Evolutionary conservation across 768 basidiomycete species (phyloP).

Genomic region (Gymnopilus junonius): DNA sequence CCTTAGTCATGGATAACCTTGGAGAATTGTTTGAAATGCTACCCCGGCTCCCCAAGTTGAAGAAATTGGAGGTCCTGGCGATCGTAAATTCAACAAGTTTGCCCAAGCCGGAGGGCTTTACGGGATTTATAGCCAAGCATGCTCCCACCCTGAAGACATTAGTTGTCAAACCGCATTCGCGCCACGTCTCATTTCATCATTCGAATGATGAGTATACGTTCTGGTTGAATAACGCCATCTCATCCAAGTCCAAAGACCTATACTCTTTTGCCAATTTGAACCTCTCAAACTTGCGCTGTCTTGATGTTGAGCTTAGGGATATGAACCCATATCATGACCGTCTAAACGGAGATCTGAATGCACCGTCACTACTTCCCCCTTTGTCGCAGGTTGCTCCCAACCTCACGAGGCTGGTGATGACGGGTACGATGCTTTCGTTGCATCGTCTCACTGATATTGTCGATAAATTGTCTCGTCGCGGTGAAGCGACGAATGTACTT

Average conservation of each 20-base stretch:
- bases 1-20: slow-evolving; percentile 8
- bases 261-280: slow-evolving; percentile 11
- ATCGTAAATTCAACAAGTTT: slow-evolving; percentile 11
- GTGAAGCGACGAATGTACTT: neutral
- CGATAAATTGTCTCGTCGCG: neutral
- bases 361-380: slow-evolving; percentile 10
- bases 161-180: slow-evolving; percentile 12
- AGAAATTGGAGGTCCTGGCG: slow-evolving; percentile 11
- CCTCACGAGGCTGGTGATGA: slow-evolving; percentile 12
- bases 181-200: slow-evolving; percentile 4
- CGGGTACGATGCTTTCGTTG: neutral
- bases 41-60: slow-evolving; percentile 17
- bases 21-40: slow-evolving; percentile 10
- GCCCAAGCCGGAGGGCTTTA: slow-evolving; percentile 7
- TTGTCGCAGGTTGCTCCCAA: slow-evolving; percentile 12
- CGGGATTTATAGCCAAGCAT: slow-evolving; percentile 16
- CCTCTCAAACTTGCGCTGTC: slow-evolving; percentile 6
- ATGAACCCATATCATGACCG: neutral
- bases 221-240: slow-evolving; percentile 10
- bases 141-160: slow-evolving; percentile 7
- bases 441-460: neutral
- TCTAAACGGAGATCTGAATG: neutral
- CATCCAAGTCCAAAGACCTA: neutral
- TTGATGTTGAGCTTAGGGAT: slow-evolving; percentile 17
- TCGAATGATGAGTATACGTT: slow-evolving; percentile 15